Base-by-base conservation (phyloP, 192 early-diverging fungal genomes). In the Backusella australiensis region DNA sequence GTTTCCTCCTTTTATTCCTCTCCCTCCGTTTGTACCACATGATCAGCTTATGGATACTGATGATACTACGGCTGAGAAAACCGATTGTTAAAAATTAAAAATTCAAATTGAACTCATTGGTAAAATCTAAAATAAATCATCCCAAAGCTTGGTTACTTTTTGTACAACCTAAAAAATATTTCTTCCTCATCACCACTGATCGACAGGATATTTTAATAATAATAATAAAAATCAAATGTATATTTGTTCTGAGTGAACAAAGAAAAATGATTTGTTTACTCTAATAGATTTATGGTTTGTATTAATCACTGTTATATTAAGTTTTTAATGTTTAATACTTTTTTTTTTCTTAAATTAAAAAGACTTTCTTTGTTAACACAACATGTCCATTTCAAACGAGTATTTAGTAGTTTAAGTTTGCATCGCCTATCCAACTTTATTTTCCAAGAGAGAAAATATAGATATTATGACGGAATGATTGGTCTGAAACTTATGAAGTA, bases 391-490 rank as follows among this genome's bases (percentile, higher is more conserved):
- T 53, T 14, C 21, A 63, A 29, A 63, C 3, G 12, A 56, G 21
- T 26, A 11, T 26, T 12, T 59, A 59, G 23, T 59, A 11, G 15
- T n/a, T 49, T 49, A 49, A 6, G 21, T 23, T 63, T 63, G 23
- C 23, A 29, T 63, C 56, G 56, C 56, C 56, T 63, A 26, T 29
- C 12, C 26, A 63, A 63, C 56, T 63, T 63, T 29, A 63, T 63
- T 29, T 32, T 29, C 26, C 6, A n/a, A 49, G 19, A 26, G 26
- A 63, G 56, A 63, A 59, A 63, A 63, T 29, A 63, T 63, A 63
- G 56, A 14, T 63, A 63, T 63, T 63, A 63, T 63, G 56, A 63
- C 56, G 56, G 29, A 63, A 63, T 63, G 56, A 63, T 63, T 63
- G 56, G 56, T 63, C 23, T 63, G 56, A 63, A 63, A 63, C 56